Evolutionary conservation across 352 stramenopile genomes (phyloP), one percentile per base, ranked within the genome.

Genomic region (Phytophthora rubi): DNA sequence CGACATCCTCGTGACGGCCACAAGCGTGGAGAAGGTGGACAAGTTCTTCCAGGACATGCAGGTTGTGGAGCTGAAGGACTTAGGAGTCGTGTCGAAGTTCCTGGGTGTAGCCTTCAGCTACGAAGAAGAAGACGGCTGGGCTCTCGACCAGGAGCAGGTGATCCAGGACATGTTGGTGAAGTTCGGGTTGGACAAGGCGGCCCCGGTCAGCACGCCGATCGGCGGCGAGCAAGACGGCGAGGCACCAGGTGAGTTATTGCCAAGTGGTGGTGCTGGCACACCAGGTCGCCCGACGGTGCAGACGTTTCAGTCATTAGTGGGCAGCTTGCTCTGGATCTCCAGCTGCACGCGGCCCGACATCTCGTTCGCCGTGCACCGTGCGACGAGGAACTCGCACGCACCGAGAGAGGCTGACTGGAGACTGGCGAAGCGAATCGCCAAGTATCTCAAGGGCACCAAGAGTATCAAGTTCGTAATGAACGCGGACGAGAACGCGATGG

Each of bases 231-330:
- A 45, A 45, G 39, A 45, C 10, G 12, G 39, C 39, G 39, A 45
- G 39, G 39, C 39, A 18, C 39, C 39, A 45, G 28, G 42, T 35
- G 45, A 70, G 15, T 44, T 64, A 3, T 51, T 71, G 55, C 59
- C 54, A 26, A 57, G n/a, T 1, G 18, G n/a, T n/a, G 52, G 32
- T 42, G 13, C 16, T 13, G 67, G 60, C 6, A 39, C 15, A 6
- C 28, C 44, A 21, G 45, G 33, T 7, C 16, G 10, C 0, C 75
- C 62, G 15, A 80, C 64, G 2, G 39, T 75, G 8, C 54, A 49
- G 39, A 75, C 21, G 15, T 79, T 81, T 33, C 76, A 80, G 66
- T 81, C 72, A 3, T 35, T 85, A 0, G 62, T 78, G 0, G 12
- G 39, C 39, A 80, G 53, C 2, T 57, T 82, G 13, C 42, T 79